Percentiles rank a stretch among this genome's conserved stretches.
Conservation (phyloP, 768 basidiomycete genomes). For the Pholiota conissans region DNA sequence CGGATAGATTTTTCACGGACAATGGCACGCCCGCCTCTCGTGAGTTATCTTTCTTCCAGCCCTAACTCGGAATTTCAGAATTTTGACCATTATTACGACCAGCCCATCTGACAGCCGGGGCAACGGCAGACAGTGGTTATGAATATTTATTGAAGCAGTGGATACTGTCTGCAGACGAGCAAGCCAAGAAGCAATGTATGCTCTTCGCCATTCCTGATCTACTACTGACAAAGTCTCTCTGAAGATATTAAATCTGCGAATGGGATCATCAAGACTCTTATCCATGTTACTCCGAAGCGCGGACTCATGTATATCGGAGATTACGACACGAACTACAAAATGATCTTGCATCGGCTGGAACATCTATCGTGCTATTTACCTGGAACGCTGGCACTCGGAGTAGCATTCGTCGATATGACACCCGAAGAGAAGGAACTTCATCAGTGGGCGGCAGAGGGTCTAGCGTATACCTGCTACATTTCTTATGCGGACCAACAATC, state of each 20-base stretch:
- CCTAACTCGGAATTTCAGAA: not conserved
- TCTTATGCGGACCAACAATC: constrained; percentile 65
- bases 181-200: constrained; percentile 53
- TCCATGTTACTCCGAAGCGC: constrained; percentile 57
- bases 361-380: constrained; percentile 74
- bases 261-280: constrained; percentile 55
- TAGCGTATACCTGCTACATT: constrained; percentile 68
- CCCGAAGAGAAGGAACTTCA: constrained; percentile 45
- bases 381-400: constrained; percentile 64
- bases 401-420: constrained; percentile 43
- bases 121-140: constrained; percentile 62
- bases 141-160: constrained; percentile 72
- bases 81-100: not conserved
- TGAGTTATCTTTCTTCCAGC: constrained; percentile 12
- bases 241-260: constrained; percentile 51
- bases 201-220: constrained; percentile 1
- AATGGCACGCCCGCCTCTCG: constrained; percentile 24
- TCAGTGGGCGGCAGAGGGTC: constrained; percentile 69
- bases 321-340: constrained; percentile 23
- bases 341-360: constrained; percentile 50
- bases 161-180: constrained; percentile 50
- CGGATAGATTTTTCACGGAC: constrained; percentile 28
- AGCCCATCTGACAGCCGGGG: constrained; percentile 55
- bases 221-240: not conserved
- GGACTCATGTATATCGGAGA: constrained; percentile 68